Base-by-base conservation (phyloP, 257 asterid genomes). In the Galeopsis tetrahit region DNA sequence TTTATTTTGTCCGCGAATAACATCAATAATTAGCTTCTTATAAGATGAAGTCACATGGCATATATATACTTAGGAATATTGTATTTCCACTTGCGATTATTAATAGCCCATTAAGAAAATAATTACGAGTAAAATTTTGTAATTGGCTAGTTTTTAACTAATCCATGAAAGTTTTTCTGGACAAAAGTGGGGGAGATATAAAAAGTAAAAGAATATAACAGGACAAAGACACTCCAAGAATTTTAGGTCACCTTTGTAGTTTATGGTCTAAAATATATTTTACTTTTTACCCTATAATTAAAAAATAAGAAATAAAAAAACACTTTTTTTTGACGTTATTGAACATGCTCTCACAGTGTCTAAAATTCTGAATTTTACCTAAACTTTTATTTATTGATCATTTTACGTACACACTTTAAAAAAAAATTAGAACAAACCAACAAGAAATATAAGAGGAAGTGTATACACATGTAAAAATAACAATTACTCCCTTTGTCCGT, bases 141-240 rank as follows among this genome's bases (percentile, higher is more conserved):
- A 28, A 3, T 13, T 35, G 75, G 71, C 43, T 10, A 21, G 42
- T 44, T 31, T 39, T 32, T 46, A 40, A 55, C 38, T 36, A 55
- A 61, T 7, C 35, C 66, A 57, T 53, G 56, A 33, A 44, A 40
- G 28, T 11, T 49, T 63, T 39, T 34, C 17, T 58, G 64, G 62
- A 39, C 40, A 13, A 42, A 32, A 39, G 28, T 21, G 31, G n/a
- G 44, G 42, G 7, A 4, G 17, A 53, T 40, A 15, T 38, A 8
- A 66, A 32, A 32, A 5, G 34, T 6, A 9, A 63, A 38, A 43
- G 60, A 63, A 58, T 64, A 32, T 55, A 66, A 55, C 2, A 8
- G 73, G 68, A 46, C 66, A 61, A 48, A 39, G 21, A 48, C 83
- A 82, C 83, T 75, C 79, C 63, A 68, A 56, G 79, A 71, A 75